Evolutionary conservation across 768 basidiomycete genomes (phyloP).

Genomic region (Mrakia gelida): DNA sequence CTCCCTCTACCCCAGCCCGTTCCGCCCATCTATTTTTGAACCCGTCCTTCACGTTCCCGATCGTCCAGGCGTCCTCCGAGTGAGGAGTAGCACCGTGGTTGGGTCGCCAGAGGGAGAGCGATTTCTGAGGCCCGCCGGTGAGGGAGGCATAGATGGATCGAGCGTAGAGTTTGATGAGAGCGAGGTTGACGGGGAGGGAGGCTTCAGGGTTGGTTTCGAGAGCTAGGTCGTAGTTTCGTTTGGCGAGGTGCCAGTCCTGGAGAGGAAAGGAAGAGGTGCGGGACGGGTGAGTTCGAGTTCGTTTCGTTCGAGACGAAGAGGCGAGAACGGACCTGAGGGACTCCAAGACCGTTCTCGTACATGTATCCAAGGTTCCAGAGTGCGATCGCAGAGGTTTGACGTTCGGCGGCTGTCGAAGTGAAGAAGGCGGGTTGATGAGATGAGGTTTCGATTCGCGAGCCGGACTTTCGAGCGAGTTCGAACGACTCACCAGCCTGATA

Average conservation of each 20-base stretch:
- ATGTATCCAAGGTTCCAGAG: conserved; percentile 99
- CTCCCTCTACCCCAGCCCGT: background rate
- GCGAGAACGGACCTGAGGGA: conserved; percentile 61
- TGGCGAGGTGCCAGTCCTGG: conserved; percentile 93
- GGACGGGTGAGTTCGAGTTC: background rate
- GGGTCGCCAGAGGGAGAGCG: conserved; percentile 17
- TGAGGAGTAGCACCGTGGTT: background rate
- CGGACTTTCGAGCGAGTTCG: background rate
- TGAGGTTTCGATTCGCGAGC: background rate
- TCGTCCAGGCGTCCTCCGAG: background rate
- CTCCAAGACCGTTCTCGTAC: conserved; percentile 95
- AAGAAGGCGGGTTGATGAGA: no score
- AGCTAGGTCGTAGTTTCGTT: conserved; percentile 88
- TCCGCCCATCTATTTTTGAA: conserved; percentile 13
- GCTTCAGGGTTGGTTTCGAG: conserved; percentile 83
- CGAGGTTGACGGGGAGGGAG: conserved; percentile 78
- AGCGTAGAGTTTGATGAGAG: conserved; percentile 72
- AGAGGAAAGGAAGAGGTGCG: background rate
- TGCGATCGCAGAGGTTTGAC: conserved; percentile 84
- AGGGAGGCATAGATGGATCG: conserved; percentile 80
- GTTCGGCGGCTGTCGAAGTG: conserved; percentile 63
- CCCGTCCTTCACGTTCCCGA: conserved; percentile 20
- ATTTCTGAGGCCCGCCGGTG: conserved; percentile 50
- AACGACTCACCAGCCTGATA: conserved; percentile 61
- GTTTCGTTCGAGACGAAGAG: background rate